These are phyloP conservation scores for Medicago ruthenica DNA, from an alignment of 306 rosid species.

Conservation along the genomic window DNA sequence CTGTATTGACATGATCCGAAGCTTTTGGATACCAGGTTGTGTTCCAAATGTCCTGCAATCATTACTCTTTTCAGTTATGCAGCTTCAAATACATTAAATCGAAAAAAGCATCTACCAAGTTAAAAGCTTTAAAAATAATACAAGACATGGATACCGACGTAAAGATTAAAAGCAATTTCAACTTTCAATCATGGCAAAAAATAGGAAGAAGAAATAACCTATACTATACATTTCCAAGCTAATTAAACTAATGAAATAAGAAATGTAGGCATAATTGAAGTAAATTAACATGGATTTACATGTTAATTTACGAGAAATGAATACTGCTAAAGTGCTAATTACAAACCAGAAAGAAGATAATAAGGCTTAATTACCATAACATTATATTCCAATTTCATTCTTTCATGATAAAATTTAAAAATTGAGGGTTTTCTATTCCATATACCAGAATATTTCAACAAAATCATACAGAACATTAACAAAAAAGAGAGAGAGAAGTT, in stretches of 20 bases:
- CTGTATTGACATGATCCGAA: constrained; percentile 87
- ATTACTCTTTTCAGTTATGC: neutral
- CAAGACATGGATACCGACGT: neutral
- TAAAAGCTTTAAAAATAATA: constrained; percentile 25
- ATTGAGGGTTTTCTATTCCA: neutral
- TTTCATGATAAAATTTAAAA: too few species aligned
- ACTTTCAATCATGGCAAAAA: neutral
- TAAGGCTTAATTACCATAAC: constrained; percentile 9
- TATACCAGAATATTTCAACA: neutral
- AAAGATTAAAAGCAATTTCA: constrained; percentile 1
- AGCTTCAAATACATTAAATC: neutral
- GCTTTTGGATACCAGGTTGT: constrained; percentile 96
- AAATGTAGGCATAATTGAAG: constrained; percentile 9
- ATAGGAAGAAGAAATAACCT: neutral
- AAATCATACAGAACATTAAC: neutral
- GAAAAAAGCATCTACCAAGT: neutral
- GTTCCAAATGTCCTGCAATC: constrained; percentile 90
- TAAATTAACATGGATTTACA: too few species aligned
- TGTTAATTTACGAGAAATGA: constrained; percentile 1
- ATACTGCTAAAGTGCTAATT: neutral
- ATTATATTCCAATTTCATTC: neutral
- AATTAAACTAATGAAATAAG: neutral
- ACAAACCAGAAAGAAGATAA: constrained; percentile 22
- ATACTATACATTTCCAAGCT: constrained; percentile 12
- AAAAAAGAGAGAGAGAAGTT: neutral